Base-by-base conservation (phyloP, 2,329 filamentous ascomycete species). In the Trichoderma harzianum region DNA sequence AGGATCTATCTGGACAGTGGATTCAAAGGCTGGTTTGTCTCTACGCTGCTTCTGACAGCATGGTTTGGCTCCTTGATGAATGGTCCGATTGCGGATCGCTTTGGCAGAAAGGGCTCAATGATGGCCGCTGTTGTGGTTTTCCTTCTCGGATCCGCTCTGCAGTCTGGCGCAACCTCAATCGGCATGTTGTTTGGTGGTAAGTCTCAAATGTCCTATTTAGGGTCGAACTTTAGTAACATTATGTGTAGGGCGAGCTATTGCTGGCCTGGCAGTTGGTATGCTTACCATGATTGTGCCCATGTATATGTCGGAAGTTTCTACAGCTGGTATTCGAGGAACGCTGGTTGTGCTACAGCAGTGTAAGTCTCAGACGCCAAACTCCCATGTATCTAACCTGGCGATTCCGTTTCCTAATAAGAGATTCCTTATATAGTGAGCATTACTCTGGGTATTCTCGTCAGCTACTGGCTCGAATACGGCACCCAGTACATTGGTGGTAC, bases 11-110 rank as follows among this genome's bases (percentile, higher is more conserved):
- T 79, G 0, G 83, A 86, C 71, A 83, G 80, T 72, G 76, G 81
- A 12, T 85, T 85, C 77, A 85, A 86, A 72, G 85, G 85, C 36
- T 87, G 86, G 85, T 86, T 87, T 67, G 84, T 86, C 2, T 86
- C 86, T 7, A 84, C 82, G 2, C 77, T 88, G 5, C 76, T 86
- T 11, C 78, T 87, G 1, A 78, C 83, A 63, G 85, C 85, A 6
- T 86, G 84, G 84, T 76, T 85, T 63, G 86, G 86, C 3, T 86
- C 85, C 2, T 78, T 87, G 30, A 66, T 80, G 72, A 83, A 83
- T 69, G 82, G 83, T 1, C 79, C 83, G 1, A 74, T 83, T 30
- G 81, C 81, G 30, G 81, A 83, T 70, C 76, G 74, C 3, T 69
- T 82, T 28, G 78, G 77, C 1, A 76, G 81, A 26, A 81, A 80